Conservation (phyloP, 345 rosid species). For the Geranium brycei region DNA sequence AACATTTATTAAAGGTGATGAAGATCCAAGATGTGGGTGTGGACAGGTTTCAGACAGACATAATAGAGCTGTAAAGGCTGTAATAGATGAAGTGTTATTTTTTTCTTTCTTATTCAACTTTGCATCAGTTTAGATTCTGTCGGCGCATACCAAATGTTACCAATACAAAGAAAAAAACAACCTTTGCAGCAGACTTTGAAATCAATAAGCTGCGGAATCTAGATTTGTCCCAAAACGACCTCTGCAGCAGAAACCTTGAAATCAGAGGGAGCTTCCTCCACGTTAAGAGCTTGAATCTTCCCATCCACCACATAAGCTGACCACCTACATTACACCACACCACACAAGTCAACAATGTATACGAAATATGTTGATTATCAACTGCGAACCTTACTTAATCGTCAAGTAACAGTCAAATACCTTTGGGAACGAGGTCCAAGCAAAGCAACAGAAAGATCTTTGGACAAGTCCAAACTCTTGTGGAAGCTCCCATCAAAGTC, state of each 20-base stretch:
- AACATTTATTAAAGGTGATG: no score
- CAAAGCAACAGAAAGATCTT: conserved; percentile 79
- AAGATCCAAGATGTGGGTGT: no score
- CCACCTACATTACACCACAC: conserved; percentile 37
- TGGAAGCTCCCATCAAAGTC: conserved; percentile 83
- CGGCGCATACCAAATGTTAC: no score
- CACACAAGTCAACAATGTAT: background rate
- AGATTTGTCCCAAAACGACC: conserved; percentile 68
- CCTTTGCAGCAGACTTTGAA: no score
- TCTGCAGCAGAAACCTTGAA: conserved; percentile 77
- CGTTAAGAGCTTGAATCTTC: conserved; percentile 61
- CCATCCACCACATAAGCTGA: conserved; percentile 82
- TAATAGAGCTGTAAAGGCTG: no score
- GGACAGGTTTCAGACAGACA: no score
- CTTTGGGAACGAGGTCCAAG: conserved; percentile 78
- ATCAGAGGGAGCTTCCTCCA: conserved; percentile 82
- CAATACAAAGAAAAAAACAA: no score
- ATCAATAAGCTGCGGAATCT: background rate
- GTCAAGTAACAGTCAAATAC: conserved; percentile 18
- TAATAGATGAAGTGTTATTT: no score
- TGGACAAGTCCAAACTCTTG: conserved; percentile 72
- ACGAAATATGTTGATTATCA: background rate
- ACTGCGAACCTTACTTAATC: background rate
- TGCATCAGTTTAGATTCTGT: no score
- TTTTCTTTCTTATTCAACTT: no score